Conservation (phyloP, 345 rosid species). For the Schrenkiella parvula region DNA sequence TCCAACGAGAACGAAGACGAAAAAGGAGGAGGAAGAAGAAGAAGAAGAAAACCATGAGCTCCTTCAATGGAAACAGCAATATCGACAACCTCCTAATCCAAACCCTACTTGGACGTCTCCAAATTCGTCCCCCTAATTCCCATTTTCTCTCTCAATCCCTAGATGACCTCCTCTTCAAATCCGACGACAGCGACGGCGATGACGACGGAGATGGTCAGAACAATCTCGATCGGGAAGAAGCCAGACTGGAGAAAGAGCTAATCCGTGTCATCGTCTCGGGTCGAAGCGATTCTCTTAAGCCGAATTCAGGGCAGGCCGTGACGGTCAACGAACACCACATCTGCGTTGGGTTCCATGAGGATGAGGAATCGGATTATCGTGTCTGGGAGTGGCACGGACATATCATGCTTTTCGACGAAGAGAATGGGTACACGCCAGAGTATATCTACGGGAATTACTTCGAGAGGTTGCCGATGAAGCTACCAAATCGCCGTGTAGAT, state of each 20-base stretch:
- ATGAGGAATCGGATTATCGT: conserved; percentile 76
- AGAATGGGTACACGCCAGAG: conserved; percentile 79
- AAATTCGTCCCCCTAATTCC: conserved; percentile 54
- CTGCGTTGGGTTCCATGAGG: conserved; percentile 85
- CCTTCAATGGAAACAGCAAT: conserved; percentile 48
- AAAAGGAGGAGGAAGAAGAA: not conserved
- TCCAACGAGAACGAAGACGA: not conserved
- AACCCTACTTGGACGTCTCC: conserved; percentile 84
- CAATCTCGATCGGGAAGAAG: conserved; percentile 71
- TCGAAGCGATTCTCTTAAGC: conserved; percentile 63
- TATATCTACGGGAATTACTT: conserved; percentile 96
- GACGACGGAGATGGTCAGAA: conserved; percentile 37
- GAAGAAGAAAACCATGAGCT: conserved; percentile 43
- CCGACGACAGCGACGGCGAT: conserved; percentile 49
- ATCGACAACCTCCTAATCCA: conserved; percentile 75
- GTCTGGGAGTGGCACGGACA: conserved; percentile 99
- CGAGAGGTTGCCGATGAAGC: conserved; percentile 67
- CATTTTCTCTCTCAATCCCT: conserved; percentile 68
- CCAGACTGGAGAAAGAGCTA: conserved; percentile 80
- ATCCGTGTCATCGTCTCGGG: conserved; percentile 70
- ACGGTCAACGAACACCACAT: conserved; percentile 84
- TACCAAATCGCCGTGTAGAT: conserved; percentile 7
- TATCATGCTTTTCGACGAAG: conserved; percentile 88
- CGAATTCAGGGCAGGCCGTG: conserved; percentile 94
- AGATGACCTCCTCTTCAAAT: conserved; percentile 73